These are phyloP conservation scores for Rhodotorula babjevae DNA, from an alignment of 768 basidiomycete species.

Conservation along the genomic window DNA sequence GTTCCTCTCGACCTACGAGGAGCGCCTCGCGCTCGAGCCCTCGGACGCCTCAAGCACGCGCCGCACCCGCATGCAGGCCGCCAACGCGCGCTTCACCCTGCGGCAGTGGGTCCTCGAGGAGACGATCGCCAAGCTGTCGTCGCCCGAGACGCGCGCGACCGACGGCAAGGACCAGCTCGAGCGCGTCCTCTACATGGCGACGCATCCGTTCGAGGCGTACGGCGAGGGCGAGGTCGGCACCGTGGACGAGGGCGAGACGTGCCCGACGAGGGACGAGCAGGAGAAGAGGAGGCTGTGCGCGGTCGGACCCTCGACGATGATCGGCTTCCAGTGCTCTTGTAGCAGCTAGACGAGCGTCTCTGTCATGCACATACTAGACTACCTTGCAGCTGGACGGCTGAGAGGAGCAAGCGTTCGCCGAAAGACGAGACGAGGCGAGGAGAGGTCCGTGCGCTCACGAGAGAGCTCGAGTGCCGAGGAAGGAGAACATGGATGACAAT, in stretches of 20 bases:
- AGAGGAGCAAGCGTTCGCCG: background rate
- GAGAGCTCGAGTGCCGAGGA: no score
- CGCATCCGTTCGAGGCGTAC: constrained; percentile 77
- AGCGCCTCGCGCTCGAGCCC: constrained; percentile 54
- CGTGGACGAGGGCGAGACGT: background rate
- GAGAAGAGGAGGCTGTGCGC: constrained; percentile 39
- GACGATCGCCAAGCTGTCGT: constrained; percentile 71
- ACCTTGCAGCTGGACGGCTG: background rate
- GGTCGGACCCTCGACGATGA: constrained; percentile 27
- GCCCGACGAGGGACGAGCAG: constrained; percentile 25
- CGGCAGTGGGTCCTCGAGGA: constrained; percentile 96
- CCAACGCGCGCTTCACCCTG: constrained; percentile 86
- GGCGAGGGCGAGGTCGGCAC: constrained; percentile 59
- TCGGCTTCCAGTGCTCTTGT: constrained; percentile 44
- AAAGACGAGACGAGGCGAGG: no score
- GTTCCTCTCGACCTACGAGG: constrained; percentile 48
- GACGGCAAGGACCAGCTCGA: constrained; percentile 58
- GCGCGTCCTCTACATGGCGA: constrained; percentile 86
- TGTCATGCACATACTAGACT: no score
- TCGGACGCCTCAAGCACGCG: constrained; percentile 43
- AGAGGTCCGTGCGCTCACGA: background rate
- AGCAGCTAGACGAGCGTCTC: background rate
- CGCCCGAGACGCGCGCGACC: background rate
- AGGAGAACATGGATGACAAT: no score
- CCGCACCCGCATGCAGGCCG: constrained; percentile 54